Conservation (phyloP, 768 basidiomycete genomes). For the Erythrobasidium yunnanense region DNA sequence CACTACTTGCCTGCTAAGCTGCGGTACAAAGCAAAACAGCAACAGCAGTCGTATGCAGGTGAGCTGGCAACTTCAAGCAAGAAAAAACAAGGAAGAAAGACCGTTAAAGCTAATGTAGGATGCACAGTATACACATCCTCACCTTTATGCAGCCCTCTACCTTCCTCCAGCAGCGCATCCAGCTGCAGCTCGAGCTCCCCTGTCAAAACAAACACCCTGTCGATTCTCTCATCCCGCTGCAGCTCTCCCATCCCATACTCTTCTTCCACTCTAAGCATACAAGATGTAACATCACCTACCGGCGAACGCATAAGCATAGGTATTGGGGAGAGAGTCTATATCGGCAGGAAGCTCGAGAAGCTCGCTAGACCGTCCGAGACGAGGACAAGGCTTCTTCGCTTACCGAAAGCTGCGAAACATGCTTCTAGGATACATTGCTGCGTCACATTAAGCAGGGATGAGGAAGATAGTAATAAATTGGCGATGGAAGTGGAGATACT, state of each 20-base stretch:
- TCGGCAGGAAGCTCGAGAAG: constrained; percentile 17
- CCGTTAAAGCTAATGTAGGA: not conserved
- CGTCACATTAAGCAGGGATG: not conserved
- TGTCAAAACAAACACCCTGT: not conserved
- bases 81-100: too few species aligned
- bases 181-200: not conserved
- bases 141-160: not conserved
- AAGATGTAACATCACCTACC: too few species aligned
- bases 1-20: too few species aligned
- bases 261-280: too few species aligned
- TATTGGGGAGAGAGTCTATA: constrained; percentile 3
- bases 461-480: not conserved
- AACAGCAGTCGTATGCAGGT: too few species aligned
- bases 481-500: not conserved
- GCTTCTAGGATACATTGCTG: constrained; percentile 13
- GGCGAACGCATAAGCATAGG: not conserved
- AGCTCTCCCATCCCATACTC: not conserved
- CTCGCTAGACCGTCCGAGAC: not conserved
- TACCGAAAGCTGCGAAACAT: constrained; percentile 24
- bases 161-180: not conserved
- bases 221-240: not conserved
- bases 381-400: not conserved
- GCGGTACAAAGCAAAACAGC: too few species aligned
- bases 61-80: too few species aligned
- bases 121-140: too few species aligned